Evolutionary conservation across 2,329 filamentous ascomycete species (phyloP).

Genomic region (Cadophora sp.): DNA sequence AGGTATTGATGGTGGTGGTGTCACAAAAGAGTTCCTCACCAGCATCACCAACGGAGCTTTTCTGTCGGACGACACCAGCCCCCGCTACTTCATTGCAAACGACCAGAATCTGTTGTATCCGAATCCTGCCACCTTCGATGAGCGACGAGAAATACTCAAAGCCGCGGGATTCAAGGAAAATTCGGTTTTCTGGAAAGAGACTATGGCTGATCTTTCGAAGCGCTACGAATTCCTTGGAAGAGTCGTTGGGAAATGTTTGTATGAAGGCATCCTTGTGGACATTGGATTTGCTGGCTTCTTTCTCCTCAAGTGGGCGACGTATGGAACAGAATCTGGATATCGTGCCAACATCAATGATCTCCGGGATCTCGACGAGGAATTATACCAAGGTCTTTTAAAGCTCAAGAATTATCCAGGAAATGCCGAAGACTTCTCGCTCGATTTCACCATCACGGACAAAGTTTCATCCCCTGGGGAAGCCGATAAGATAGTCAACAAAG

Average conservation of each 20-base stretch:
- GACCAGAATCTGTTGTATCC: slow-evolving; percentile 88
- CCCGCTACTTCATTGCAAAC: slow-evolving; percentile 80
- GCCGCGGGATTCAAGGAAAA: slow-evolving; percentile 58
- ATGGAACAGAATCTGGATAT: slow-evolving; percentile 74
- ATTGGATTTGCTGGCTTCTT: slow-evolving; percentile 95
- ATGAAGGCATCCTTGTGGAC: slow-evolving; percentile 95
- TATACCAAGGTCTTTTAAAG: slow-evolving; percentile 84
- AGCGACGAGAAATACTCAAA: slow-evolving; percentile 65
- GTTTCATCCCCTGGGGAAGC: slow-evolving; percentile 55
- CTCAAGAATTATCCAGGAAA: slow-evolving; percentile 88
- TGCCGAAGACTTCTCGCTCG: slow-evolving; percentile 79
- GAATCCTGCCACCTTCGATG: slow-evolving; percentile 79
- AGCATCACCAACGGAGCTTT: slow-evolving; percentile 89
- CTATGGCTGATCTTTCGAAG: slow-evolving; percentile 67
- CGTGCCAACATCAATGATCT: slow-evolving; percentile 95
- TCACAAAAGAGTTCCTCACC: slow-evolving; percentile 96
- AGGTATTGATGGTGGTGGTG: slow-evolving; percentile 94
- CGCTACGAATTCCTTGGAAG: slow-evolving; percentile 92
- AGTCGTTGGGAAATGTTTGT: slow-evolving; percentile 94
- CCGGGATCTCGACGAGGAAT: slow-evolving; percentile 85
- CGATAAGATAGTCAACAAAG: slow-evolving; percentile 70
- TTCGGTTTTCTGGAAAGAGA: slow-evolving; percentile 61
- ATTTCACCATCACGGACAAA: slow-evolving; percentile 87
- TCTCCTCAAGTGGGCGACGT: slow-evolving; percentile 87
- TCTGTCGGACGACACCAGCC: slow-evolving; percentile 56